Base-by-base conservation (phyloP, 1,284 basidiomycete species). In the Heterobasidion irregulare region DNA sequence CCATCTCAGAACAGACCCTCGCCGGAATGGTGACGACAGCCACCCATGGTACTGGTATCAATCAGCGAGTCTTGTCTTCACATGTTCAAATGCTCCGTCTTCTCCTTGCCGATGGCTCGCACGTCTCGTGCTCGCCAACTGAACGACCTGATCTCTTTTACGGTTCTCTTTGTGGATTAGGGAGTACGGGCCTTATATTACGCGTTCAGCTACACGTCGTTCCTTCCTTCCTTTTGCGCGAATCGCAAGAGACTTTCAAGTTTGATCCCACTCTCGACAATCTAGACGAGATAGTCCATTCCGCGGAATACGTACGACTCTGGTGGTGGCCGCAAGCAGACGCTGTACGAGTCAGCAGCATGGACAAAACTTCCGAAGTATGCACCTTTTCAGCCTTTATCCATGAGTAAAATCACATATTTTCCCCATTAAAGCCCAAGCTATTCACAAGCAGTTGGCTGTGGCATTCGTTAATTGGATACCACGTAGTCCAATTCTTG, bases 1-100 rank as follows among this genome's bases (percentile, higher is more conserved):
- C 94, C 45, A 98, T 99, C 67, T 96, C 93, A 44, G 94, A 98
- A 70, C 96, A 98, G 71, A 94, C 94, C 2, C 79, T 99, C 59
- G 95, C 82, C 16, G 96, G 96, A 36, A 83, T 95, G 60, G 80
- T 99, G 65, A 89, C 93, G 8, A 99, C 97, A 47, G 94, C 93
- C 3, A 95, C 95, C 0, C 96, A 99, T 73, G 96, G 96, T 51
- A 87, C 90, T 2, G 96, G 97, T 35, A 77, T 91, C 59, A 65
- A 73, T 45, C 95, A 84, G 70, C 85, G 86, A 54, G 89, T 94
- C 61, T 80, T 99, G 57, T 94, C 92, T 5, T 86, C 86, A 5
- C 82, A 89, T 63, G 92, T 96, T 45, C 77, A 82, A 56, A 83
- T 86, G 6, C 73, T 98, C 56, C 79, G 80, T 7, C 67, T 98